phyloP scores from a whole-genome alignment of 768 basidiomycete genomes.

The Leccinum boreale region DNA sequence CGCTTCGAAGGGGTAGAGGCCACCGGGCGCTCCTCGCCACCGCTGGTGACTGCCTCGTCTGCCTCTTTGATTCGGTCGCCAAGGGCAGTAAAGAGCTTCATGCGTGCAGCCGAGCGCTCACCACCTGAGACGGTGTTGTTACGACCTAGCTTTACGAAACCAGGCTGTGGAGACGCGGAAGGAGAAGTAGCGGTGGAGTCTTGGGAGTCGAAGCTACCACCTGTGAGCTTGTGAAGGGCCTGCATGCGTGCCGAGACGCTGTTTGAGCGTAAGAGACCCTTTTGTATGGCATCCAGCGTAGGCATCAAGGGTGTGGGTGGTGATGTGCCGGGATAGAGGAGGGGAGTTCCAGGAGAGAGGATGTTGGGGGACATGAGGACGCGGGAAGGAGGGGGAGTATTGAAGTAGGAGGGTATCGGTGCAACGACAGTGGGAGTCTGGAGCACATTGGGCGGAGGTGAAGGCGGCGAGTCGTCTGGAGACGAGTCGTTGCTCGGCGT shows the following conservation, averaged over 20 bases:
- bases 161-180: conserved; percentile 45
- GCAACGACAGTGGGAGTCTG: conserved; percentile 36
- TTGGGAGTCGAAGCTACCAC: conserved; percentile 58
- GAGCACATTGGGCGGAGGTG: conserved; percentile 25
- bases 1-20: conserved; percentile 48
- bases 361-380: conserved; percentile 44
- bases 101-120: conserved; percentile 70
- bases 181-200: conserved; percentile 54
- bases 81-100: conserved; percentile 61
- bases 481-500: conserved; percentile 65
- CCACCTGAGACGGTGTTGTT: conserved; percentile 85
- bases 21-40: conserved; percentile 50
- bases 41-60: conserved; percentile 61
- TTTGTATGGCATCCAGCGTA: conserved; percentile 74
- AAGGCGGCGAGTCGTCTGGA: conserved; percentile 50
- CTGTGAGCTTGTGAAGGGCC: conserved; percentile 83
- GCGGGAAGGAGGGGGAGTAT: conserved; percentile 41
- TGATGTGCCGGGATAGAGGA: conserved; percentile 63
- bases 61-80: conserved; percentile 57
- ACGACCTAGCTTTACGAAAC: conserved; percentile 47
- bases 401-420: conserved; percentile 57
- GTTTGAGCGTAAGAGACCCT: conserved; percentile 83
- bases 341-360: conserved; percentile 49
- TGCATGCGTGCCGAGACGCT: conserved; percentile 79
- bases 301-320: conserved; percentile 64